Evolutionary conservation across 2,329 filamentous ascomycete species (phyloP), one percentile per base, ranked within the genome.

Genomic region (Calonectria henricotiae): DNA sequence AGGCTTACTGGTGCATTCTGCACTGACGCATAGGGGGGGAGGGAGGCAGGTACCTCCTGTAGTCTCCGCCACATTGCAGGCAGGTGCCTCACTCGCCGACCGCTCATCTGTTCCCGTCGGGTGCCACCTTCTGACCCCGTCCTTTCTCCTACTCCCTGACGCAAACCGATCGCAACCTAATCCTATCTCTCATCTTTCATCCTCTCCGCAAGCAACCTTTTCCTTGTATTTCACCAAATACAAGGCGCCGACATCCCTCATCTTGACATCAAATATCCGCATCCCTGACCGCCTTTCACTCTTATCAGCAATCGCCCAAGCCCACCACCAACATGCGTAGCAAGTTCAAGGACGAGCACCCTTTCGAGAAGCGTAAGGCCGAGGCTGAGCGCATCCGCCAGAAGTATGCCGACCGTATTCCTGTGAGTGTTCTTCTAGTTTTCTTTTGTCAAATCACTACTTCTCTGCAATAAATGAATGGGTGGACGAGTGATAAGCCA

Each of bases 311-410:
- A 72, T 55, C 44, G 39, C 66, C 64, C 74, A 68, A 63, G 73
- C 79, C 78, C 77, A 82, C 83, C 82, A 81, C 82, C 89, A 94
- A 82, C 77, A 98, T 98, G 95, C 93, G 95, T 83, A 97, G 94
- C 89, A 98, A 98, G 91, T 99, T 99, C 87, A 99, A 99, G 95
- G 96, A 99, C 92, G 96, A 98, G 91, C 96, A 98, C 85, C 95
- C 94, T 80, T 98, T 98, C 84, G 96, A 98, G 93, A 99, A 99
- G 94, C 95, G 96, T 88, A 98, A 98, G 94, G 96, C 96, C 76
- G 96, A 99, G 88, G 96, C 96, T 83, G 96, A 99, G 89, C 95
- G 96, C 85, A 98, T 98, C 84, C 95, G 96, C 78, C 95, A 98
- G 89, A 99, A 99, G 87, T 99, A 99, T 84, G 92, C 94, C 78